These are phyloP conservation scores for Eudorina sp. DNA, from an alignment of 139 green algal genomes.

Conservation along the genomic window DNA sequence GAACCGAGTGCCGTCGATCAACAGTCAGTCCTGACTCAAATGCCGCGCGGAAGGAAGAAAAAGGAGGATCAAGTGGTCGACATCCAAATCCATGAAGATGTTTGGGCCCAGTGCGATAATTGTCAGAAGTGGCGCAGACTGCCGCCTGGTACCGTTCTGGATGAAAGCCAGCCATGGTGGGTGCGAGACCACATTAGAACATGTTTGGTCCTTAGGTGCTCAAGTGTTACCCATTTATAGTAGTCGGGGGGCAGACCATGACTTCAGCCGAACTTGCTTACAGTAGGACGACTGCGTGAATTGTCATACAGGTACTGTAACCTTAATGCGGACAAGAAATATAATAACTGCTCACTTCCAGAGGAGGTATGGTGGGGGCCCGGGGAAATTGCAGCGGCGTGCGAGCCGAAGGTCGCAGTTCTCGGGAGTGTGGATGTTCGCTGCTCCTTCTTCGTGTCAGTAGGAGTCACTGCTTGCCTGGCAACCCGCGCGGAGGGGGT, in stretches of 20 bases:
- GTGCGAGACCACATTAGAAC: not conserved
- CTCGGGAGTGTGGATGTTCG: no score
- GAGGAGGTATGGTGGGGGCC: slow-evolving; percentile 42
- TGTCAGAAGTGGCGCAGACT: slow-evolving; percentile 61
- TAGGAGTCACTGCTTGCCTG: no score
- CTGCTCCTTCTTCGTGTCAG: no score
- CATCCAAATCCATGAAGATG: slow-evolving; percentile 50
- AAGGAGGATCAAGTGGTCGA: slow-evolving; percentile 4
- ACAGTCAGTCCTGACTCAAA: no score
- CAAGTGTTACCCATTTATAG: not conserved
- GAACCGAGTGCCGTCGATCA: no score
- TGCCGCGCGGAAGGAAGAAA: slow-evolving; percentile 28
- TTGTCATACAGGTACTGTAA: slow-evolving; percentile 46
- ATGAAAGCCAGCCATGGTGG: slow-evolving; percentile 50
- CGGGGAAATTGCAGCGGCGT: not conserved
- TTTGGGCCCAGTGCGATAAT: slow-evolving; percentile 55
- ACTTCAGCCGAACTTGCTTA: no score
- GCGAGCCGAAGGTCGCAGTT: no score
- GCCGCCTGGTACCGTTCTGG: slow-evolving; percentile 50
- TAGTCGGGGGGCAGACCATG: no score
- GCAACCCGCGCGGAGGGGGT: no score
- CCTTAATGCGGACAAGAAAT: slow-evolving; percentile 35
- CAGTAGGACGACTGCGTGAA: no score
- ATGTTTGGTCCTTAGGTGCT: not conserved
- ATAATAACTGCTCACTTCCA: slow-evolving; percentile 29